Evolutionary conservation across 441 rosid species (phyloP).

Genomic region (Sinapis alba): DNA sequence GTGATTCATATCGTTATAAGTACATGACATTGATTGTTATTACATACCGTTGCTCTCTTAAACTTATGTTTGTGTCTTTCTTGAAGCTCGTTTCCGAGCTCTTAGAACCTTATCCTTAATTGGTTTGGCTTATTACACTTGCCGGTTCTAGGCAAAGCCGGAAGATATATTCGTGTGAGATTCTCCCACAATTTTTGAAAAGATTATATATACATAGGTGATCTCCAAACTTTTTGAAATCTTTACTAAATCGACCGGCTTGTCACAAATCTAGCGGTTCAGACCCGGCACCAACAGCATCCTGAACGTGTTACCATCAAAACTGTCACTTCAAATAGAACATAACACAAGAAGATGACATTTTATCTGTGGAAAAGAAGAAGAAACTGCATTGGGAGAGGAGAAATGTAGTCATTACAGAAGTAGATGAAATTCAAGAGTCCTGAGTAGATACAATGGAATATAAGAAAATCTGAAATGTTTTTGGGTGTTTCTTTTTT

Average conservation of each 20-base stretch:
- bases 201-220: too few relatives aligned
- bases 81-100: background rate
- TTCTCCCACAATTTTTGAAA: too few relatives aligned
- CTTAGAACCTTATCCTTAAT: background rate
- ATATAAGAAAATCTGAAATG: slow-evolving; percentile 25
- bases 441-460: slow-evolving; percentile 17
- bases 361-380: background rate
- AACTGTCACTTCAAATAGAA: background rate
- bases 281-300: background rate
- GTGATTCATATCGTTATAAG: background rate
- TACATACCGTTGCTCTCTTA: background rate
- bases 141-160: too few relatives aligned
- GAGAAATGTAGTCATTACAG: slow-evolving; percentile 12
- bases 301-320: background rate
- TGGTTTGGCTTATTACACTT: background rate
- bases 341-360: background rate
- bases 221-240: too few relatives aligned
- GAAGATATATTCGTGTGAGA: too few relatives aligned
- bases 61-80: background rate
- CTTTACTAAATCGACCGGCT: too few relatives aligned
- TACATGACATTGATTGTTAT: background rate
- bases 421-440: slow-evolving; percentile 26
- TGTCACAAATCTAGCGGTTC: background rate
- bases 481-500: slow-evolving; percentile 1
- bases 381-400: background rate